A percentile compares a stretch with the other conserved stretches of the same genome.
Conservation (phyloP, 106 monocot genomes). For the Chionographis japonica region DNA sequence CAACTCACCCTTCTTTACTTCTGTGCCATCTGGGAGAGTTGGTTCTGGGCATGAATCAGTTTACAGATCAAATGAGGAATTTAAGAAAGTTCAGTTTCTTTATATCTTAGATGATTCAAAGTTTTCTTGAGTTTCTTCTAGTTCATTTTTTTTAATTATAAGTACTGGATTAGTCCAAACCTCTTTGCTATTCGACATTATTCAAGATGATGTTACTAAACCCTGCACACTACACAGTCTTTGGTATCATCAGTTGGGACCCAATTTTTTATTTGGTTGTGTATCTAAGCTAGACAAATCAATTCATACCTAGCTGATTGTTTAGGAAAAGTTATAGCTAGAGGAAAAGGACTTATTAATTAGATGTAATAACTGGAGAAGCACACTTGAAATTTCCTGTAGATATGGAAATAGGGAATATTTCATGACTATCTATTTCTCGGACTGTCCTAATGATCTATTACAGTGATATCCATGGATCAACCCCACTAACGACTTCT, state of each 20-base stretch:
- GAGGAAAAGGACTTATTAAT: too few relatives aligned
- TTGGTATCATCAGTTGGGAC: not conserved
- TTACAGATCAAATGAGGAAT: constrained; percentile 81
- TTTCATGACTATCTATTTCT: too few relatives aligned
- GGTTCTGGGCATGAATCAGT: constrained; percentile 61
- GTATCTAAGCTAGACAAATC: too few relatives aligned
- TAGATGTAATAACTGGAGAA: too few relatives aligned
- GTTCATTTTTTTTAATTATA: not conserved
- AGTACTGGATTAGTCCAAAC: not conserved
- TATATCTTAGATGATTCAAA: not conserved
- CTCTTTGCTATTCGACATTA: not conserved
- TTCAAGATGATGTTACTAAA: not conserved
- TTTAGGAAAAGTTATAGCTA: too few relatives aligned
- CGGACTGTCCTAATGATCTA: too few relatives aligned
- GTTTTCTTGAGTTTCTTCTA: not conserved
- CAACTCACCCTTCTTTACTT: constrained; percentile 84
- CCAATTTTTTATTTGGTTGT: too few relatives aligned
- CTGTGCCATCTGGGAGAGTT: constrained; percentile 93
- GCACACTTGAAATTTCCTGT: too few relatives aligned
- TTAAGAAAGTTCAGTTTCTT: constrained; percentile 56
- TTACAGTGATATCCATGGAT: too few relatives aligned
- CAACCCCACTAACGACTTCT: too few relatives aligned
- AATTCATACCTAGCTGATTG: too few relatives aligned
- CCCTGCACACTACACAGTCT: not conserved
- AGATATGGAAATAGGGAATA: too few relatives aligned